Conservation (phyloP, 331 rosid genomes). For the Cydonia oblonga region DNA sequence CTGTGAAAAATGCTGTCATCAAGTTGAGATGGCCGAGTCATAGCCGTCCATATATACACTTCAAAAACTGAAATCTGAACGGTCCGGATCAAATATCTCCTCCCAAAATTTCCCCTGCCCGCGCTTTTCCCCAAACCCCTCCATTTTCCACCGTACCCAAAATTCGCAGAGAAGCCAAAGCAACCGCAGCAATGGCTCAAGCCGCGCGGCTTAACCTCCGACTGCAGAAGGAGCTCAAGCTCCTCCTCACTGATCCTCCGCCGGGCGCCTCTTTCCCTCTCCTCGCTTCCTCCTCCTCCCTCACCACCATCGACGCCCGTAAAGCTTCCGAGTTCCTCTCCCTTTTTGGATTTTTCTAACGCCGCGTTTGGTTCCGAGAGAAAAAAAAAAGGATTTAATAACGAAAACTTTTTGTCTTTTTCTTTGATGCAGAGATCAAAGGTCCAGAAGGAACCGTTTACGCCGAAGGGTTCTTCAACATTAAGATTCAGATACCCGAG, state of each 20-base stretch:
- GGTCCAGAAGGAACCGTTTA: constrained; percentile 33
- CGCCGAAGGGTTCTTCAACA: constrained; percentile 18
- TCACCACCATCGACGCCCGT: constrained; percentile 25
- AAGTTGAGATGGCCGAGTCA: constrained; percentile 21
- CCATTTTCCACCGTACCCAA: not conserved
- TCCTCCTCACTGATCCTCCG: constrained; percentile 38
- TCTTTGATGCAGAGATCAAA: constrained; percentile 9
- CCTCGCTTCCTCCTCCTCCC: constrained; percentile 16
- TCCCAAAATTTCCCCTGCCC: not conserved
- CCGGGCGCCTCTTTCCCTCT: constrained; percentile 27
- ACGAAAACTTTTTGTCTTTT: not conserved
- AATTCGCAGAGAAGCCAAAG: not conserved
- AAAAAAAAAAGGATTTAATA: too few relatives aligned
- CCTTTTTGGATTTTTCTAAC: not conserved
- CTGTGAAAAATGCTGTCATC: not conserved
- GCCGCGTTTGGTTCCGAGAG: not conserved
- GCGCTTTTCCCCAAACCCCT: not conserved
- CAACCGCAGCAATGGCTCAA: constrained; percentile 19
- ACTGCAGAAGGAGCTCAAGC: constrained; percentile 36
- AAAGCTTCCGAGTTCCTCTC: not conserved
- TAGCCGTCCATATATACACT: not conserved
- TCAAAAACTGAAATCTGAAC: not conserved
- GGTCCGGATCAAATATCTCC: not conserved
- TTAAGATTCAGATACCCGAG: constrained; percentile 28
- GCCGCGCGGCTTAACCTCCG: constrained; percentile 36